A percentile compares a stretch with the other conserved stretches of the same genome.
Conservation (phyloP, 2,329 filamentous ascomycete genomes). For the Didymella keratinophila region DNA sequence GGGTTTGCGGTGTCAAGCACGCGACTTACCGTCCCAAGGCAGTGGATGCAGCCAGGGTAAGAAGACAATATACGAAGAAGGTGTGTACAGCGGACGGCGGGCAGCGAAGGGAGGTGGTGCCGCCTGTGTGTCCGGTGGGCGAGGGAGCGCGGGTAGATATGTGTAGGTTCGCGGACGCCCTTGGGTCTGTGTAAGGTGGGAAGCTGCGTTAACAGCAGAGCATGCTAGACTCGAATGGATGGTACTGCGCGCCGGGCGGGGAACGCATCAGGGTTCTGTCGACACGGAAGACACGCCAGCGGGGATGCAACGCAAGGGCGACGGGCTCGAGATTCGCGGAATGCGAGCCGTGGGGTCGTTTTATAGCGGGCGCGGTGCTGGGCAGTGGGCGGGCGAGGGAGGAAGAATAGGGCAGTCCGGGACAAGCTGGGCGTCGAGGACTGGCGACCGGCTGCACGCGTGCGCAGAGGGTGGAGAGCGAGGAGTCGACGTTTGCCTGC, state of each 20-base stretch:
- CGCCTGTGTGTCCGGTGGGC: conserved; percentile 25
- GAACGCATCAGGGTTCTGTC: conserved; percentile 50
- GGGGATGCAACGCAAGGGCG: conserved; percentile 50
- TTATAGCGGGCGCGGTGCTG: conserved; percentile 8
- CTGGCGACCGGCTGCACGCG: conserved; percentile 11
- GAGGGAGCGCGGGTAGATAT: conserved; percentile 42
- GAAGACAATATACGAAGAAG: conserved; percentile 34
- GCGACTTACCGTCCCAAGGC: conserved; percentile 28
- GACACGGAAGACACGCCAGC: conserved; percentile 27
- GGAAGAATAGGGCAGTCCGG: not conserved
- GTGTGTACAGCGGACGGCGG: conserved; percentile 39
- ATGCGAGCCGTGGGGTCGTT: conserved; percentile 19
- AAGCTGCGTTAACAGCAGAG: conserved; percentile 44
- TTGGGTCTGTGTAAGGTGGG: conserved; percentile 44
- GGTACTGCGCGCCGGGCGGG: conserved; percentile 49
- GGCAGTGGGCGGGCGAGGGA: conserved; percentile 8
- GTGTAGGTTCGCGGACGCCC: conserved; percentile 36
- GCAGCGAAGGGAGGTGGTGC: conserved; percentile 36
- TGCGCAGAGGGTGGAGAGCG: conserved; percentile 8
- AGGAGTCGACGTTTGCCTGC: conserved; percentile 5
- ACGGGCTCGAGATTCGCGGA: conserved; percentile 11
- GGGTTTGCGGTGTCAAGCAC: conserved; percentile 21
- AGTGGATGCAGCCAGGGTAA: conserved; percentile 23
- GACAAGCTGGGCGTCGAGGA: not conserved
- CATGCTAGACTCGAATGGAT: conserved; percentile 51